Evolutionary conservation across 2,329 filamentous ascomycete species (phyloP), one percentile per base, ranked within the genome.

Genomic region (Fusarium guadeloupense): DNA sequence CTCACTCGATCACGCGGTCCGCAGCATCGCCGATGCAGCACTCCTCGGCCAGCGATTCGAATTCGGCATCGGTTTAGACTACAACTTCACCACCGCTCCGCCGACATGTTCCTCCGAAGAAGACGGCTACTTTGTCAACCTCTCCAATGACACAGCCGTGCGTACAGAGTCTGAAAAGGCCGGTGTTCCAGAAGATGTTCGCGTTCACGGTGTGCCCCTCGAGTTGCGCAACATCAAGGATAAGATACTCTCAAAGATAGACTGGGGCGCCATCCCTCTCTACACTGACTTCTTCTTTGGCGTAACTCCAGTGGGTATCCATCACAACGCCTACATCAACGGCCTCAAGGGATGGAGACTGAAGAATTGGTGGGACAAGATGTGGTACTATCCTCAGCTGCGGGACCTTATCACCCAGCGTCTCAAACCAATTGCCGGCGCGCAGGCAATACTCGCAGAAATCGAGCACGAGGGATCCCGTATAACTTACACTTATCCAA

Each of bases 251-350:
- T 50, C 49, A 1, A 47, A 51, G 4, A 40, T 68, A 6, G 34
- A 67, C n/a, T 77, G 75, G 75, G 70, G 67, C n/a, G 40, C 71
- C 1, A 38, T 71, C 3, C 69, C 74, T 3, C 70, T 77, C 1
- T 77, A 76, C 67, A 74, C 75, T 4, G 74, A 77, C 54, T 74
- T 77, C 44, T 75, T 69, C 67, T 75, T 75, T 16, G 75, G 75
- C 25, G 66, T 67, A 16, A 69, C 72, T 1, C 75, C 75, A 21
- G 70, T 76, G 13, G 75, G 72, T 9, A 75, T 77, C 40, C 74
- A 77, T 45, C 75, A 76, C 53, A 74, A 76, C 61, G 73, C 74
- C n/a, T 75, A 74, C 65, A 53, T 72, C 23, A 54, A 66, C 12
- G 69, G 70, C 6, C 67, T 74, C 41, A 76, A 76, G 55, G 44